Base-by-base conservation (phyloP, 129 eudicot species). In the Helianthus tuberosus region DNA sequence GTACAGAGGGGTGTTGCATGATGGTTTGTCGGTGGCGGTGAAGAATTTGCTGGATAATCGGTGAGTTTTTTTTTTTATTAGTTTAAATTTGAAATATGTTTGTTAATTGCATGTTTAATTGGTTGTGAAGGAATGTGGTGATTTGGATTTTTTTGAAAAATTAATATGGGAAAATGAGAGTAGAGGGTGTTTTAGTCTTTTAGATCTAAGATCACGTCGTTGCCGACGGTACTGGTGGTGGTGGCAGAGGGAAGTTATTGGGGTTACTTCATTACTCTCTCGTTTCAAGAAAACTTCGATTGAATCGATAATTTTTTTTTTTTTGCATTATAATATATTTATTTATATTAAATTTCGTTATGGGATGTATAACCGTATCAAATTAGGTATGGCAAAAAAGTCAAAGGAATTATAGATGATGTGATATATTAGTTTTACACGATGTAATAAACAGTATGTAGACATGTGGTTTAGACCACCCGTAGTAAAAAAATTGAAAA, bases 11-110 rank as follows among this genome's bases (percentile, higher is more conserved):
- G 86, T 67, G 49, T 71, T 91, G 68, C 78, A 16, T 0, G 97
- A 88, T 70, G 96, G 88, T 29, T 88, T 85, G n/a, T 79, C 84
- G 3, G 86, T 91, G 32, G 97, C 95, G 64, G 89, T 91, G 43
- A 91, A 91, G 77, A 86, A 86, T 80, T 90, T 91, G 64, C 68
- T 84, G 3, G 86, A 91, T 73, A 88, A 88, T 65, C 83, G 86
- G 97, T 88, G 72, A 82, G 96, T 86, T 76, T 68, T 16, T 48
- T 36, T 20, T 20, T 0, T 20, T 20, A 68, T 64, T 5, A n/a
- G 0, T 41, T 64, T 5, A 1, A 57, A 11, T 75, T 74, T n/a
- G 14, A 64, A 44, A 39, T 48, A 23, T 52, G 5, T 44, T 60
- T 38, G 44, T 66, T 52, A 52, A 64, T 6, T 69, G 63, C 25